Percentiles rank a stretch among this genome's conserved stretches.
These are phyloP conservation scores for Ascochyta viciae-villosae DNA, from an alignment of 2,329 filamentous ascomycete genomes.

Conservation along the genomic window DNA sequence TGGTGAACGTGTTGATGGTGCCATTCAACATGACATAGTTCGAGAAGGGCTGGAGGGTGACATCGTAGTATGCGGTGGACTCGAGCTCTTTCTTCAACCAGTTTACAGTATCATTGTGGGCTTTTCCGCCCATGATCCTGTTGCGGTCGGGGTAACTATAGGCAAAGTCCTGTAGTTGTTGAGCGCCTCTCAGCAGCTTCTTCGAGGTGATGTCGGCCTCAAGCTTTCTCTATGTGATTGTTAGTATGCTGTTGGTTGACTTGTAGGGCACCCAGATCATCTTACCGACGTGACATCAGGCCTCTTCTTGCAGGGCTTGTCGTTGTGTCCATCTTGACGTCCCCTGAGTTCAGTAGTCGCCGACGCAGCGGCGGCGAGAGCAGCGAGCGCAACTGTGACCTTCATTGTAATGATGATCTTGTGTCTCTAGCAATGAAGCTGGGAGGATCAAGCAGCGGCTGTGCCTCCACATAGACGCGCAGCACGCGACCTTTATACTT, in stretches of 20 bases:
- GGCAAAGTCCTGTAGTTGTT: slow-evolving; percentile 49
- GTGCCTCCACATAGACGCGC: background rate
- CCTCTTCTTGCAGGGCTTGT: slow-evolving; percentile 24
- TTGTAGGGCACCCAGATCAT: background rate
- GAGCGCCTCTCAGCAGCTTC: slow-evolving; percentile 38
- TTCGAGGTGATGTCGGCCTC: slow-evolving; percentile 36
- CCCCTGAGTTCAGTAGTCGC: slow-evolving; percentile 20
- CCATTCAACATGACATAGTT: slow-evolving; percentile 32
- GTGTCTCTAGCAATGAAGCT: slow-evolving; percentile 8
- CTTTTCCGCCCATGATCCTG: slow-evolving; percentile 47
- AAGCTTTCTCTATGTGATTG: slow-evolving; percentile 30
- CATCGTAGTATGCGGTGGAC: slow-evolving; percentile 47
- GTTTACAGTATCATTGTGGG: slow-evolving; percentile 51
- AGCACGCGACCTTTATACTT: slow-evolving; percentile 8
- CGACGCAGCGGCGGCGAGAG: slow-evolving; percentile 29
- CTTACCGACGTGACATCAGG: slow-evolving; percentile 35
- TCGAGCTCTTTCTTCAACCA: slow-evolving; percentile 45
- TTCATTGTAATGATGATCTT: slow-evolving; percentile 27
- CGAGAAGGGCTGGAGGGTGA: slow-evolving; percentile 40
- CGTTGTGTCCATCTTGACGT: slow-evolving; percentile 21
- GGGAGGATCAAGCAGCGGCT: slow-evolving; percentile 12
- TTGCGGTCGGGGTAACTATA: slow-evolving; percentile 47
- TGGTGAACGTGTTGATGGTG: slow-evolving; percentile 26
- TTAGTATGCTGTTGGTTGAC: slow-evolving; percentile 11
- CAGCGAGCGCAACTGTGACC: slow-evolving; percentile 30